These are phyloP conservation scores for Pythium aphanidermatum DNA, from an alignment of 352 stramenopile genomes.

Conservation along the genomic window DNA sequence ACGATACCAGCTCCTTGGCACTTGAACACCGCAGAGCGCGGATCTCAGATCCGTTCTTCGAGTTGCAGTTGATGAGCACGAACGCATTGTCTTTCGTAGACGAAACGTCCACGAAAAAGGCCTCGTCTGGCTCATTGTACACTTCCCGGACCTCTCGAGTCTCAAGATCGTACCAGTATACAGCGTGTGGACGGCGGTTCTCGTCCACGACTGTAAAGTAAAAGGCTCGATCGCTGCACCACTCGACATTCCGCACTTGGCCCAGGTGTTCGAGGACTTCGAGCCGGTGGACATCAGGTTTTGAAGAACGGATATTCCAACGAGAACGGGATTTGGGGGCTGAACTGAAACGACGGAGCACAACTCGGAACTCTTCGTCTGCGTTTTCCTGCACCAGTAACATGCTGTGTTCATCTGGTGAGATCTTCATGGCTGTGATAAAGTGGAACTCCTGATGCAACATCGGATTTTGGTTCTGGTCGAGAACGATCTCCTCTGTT, in stretches of 20 bases:
- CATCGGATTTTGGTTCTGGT: slow-evolving; percentile 63
- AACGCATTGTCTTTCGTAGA: slow-evolving; percentile 76
- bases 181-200: slow-evolving; percentile 48
- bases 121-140: slow-evolving; percentile 68
- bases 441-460: slow-evolving; percentile 65
- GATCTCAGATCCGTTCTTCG: slow-evolving; percentile 84
- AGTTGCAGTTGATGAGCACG: slow-evolving; percentile 86
- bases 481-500: slow-evolving; percentile 56
- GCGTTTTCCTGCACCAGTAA: slow-evolving; percentile 69
- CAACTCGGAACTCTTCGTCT: slow-evolving; percentile 46
- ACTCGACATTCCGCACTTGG: slow-evolving; percentile 71
- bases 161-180: slow-evolving; percentile 58
- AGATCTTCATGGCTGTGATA: slow-evolving; percentile 72
- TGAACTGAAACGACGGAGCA: slow-evolving; percentile 19
- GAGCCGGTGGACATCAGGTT: slow-evolving; percentile 29
- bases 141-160: slow-evolving; percentile 41
- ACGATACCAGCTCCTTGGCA: too few species aligned
- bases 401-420: slow-evolving; percentile 47
- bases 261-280: slow-evolving; percentile 26
- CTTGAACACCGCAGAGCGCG: slow-evolving; percentile 31
- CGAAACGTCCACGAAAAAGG: slow-evolving; percentile 81
- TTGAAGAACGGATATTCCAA: background rate
- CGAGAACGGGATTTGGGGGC: background rate
- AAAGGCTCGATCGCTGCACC: slow-evolving; percentile 39
- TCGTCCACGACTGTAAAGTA: slow-evolving; percentile 75